Conservation (phyloP, 805 yeast species). For the Wickerhamiella slavikovae region DNA sequence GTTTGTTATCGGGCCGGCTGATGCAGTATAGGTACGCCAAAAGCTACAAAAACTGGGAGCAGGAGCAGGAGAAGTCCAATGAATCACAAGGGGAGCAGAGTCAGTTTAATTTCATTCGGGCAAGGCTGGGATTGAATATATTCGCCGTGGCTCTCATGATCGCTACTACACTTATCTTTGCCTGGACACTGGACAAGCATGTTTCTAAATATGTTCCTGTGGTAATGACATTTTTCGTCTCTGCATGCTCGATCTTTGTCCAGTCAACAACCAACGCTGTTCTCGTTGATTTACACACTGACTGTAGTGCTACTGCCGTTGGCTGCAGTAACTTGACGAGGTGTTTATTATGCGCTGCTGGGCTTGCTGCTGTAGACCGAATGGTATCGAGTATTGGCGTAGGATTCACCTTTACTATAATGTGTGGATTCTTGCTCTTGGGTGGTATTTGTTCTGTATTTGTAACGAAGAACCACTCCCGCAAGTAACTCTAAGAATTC, state of each 20-base stretch:
- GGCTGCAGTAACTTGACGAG: conserved; percentile 53
- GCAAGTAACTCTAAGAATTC: too few relatives aligned
- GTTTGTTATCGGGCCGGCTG: conserved; percentile 35
- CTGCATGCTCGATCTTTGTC: conserved; percentile 37
- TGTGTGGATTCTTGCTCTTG: conserved; percentile 25
- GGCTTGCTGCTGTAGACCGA: conserved; percentile 41
- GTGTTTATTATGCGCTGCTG: conserved; percentile 49
- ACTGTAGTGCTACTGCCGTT: conserved; percentile 49
- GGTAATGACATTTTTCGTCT: conserved; percentile 34
- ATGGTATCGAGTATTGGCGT: conserved; percentile 37
- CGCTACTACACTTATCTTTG: conserved; percentile 32
- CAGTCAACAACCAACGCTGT: conserved; percentile 41
- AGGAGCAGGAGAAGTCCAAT: conserved; percentile 10
- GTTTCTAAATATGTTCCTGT: conserved; percentile 34
- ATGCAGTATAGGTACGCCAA: conserved; percentile 31
- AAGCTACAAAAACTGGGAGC: conserved; percentile 7
- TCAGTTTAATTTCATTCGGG: conserved; percentile 32
- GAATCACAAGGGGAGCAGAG: too few relatives aligned
- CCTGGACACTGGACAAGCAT: conserved; percentile 45
- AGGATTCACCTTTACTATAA: conserved; percentile 61
- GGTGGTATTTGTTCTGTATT: conserved; percentile 5
- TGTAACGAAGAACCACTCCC: too few relatives aligned
- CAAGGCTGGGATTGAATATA: conserved; percentile 30
- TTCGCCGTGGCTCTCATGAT: conserved; percentile 24
- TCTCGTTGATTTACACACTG: conserved; percentile 57